Evolutionary conservation across 2,329 filamentous ascomycete genomes (phyloP), one percentile per base, ranked within the genome.

Genomic region (Colletotrichum cordylinicola): DNA sequence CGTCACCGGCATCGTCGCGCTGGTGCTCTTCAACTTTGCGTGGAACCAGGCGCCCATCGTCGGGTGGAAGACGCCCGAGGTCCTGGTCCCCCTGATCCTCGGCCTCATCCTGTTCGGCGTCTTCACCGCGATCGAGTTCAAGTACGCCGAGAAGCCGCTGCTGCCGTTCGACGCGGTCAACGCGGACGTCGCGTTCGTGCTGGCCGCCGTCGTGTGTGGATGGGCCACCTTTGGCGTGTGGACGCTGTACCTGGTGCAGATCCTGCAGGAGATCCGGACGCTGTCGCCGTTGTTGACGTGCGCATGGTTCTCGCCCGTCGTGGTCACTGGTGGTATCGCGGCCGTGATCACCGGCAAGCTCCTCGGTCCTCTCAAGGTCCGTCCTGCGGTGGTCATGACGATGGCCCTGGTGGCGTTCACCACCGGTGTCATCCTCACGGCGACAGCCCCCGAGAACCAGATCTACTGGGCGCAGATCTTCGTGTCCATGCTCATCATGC

Each of bases 381-480:
- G 81, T 27, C 84, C 86, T 3, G 81, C 83, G 60, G 80, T 82
- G 74, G 84, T 90, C 69, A 86, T 91, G 83, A 81, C 86, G 21
- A 79, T 86, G 21, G 86, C 87, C 4, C 83, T 89, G 67, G 73
- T 83, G 4, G 83, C 86, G 1, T 90, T 90, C 73, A 85, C 85
- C 1, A 76, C 81, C 1, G 88, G 88, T 3, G 84, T 85, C 6
- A 77, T 86, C 8, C 78, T 91, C 8, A 85, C 87, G 31, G 86
- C 86, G 12, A 86, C 86, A 12, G 85, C 88, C 3, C 91, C 92
- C 0, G 84, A 88, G 0, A 78, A 87, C 7, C 91, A 93, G 80
- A 88, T 84, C 1, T 94, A 94, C 83, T 94, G 93, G 93, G 86
- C 85, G 21, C 90, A 93, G 77, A 86, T 89, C 0, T 94, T 94